Percentiles rank a stretch among this genome's conserved stretches.
Evolutionary conservation across 352 stramenopile species (phyloP).

Genomic region (Phytophthora pistaciae): DNA sequence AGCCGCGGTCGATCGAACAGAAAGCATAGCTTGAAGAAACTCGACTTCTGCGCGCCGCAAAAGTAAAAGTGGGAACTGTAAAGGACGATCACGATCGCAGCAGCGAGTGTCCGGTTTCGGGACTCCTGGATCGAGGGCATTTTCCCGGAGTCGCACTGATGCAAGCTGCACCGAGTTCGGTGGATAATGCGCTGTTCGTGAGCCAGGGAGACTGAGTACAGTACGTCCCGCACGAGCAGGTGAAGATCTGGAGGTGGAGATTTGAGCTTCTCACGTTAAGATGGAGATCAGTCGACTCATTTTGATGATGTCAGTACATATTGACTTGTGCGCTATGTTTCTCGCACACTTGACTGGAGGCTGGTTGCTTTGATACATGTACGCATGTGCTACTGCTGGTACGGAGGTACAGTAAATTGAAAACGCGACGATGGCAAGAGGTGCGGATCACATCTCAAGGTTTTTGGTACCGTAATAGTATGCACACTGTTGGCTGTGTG

Average conservation of each 20-base stretch:
- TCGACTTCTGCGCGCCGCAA: neutral
- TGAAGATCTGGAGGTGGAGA: neutral
- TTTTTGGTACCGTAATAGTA: no score
- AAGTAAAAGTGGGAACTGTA: neutral
- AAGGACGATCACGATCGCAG: neutral
- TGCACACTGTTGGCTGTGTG: neutral
- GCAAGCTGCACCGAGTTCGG: neutral
- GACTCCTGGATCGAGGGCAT: no score
- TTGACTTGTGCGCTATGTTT: neutral
- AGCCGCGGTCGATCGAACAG: constrained; percentile 12
- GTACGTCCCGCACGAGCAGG: neutral
- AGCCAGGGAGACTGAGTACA: neutral
- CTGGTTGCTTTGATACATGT: no score
- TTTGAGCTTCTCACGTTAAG: neutral
- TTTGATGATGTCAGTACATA: neutral
- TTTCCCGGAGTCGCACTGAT: neutral
- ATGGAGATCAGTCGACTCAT: neutral
- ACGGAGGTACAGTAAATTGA: no score
- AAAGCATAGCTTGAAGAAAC: constrained; percentile 13
- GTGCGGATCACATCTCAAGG: no score
- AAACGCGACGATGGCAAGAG: neutral
- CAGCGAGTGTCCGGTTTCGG: neutral
- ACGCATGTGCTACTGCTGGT: no score
- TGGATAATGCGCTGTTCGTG: neutral
- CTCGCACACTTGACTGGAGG: no score